phyloP scores from a whole-genome alignment of 2,329 filamentous ascomycete species.

The Pseudohalonectria lignicola region DNA sequence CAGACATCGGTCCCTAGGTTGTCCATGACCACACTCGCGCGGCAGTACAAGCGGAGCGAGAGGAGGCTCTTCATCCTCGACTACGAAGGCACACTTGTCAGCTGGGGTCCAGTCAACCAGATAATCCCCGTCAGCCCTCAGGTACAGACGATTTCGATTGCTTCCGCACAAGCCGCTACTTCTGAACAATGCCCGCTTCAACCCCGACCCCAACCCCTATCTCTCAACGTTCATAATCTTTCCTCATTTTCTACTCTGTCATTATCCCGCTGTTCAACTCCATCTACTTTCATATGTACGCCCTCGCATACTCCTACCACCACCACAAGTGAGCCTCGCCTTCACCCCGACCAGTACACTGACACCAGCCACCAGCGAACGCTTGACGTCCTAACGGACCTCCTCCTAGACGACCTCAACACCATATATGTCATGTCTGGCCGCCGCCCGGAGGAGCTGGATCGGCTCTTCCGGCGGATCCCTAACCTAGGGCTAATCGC shows the following conservation, averaged over 20 bases:
- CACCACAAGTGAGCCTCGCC: background rate
- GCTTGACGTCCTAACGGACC: slow-evolving; percentile 69
- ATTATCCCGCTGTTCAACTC: too few species aligned
- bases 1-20: slow-evolving; percentile 80
- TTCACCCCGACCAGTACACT: background rate
- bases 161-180: too few species aligned
- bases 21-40: slow-evolving; percentile 52
- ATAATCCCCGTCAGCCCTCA: slow-evolving; percentile 78
- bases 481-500: slow-evolving; percentile 81
- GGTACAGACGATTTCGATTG: slow-evolving; percentile 18
- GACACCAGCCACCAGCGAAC: slow-evolving; percentile 45
- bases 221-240: too few species aligned
- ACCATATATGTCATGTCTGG: slow-evolving; percentile 91
- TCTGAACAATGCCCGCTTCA: too few species aligned
- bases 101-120: slow-evolving; percentile 72
- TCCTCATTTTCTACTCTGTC: too few species aligned
- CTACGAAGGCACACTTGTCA: slow-evolving; percentile 86
- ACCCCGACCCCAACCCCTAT: too few species aligned
- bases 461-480: slow-evolving; percentile 73
- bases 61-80: slow-evolving; percentile 81
- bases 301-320: too few species aligned
- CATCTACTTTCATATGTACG: too few species aligned
- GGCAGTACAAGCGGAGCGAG: slow-evolving; percentile 54
- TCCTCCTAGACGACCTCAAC: slow-evolving; percentile 71
- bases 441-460: slow-evolving; percentile 76